Percentiles rank a stretch among this genome's conserved stretches.
These are phyloP conservation scores for Bidens hawaiensis DNA, from an alignment of 140 eudicot species.

Conservation along the genomic window DNA sequence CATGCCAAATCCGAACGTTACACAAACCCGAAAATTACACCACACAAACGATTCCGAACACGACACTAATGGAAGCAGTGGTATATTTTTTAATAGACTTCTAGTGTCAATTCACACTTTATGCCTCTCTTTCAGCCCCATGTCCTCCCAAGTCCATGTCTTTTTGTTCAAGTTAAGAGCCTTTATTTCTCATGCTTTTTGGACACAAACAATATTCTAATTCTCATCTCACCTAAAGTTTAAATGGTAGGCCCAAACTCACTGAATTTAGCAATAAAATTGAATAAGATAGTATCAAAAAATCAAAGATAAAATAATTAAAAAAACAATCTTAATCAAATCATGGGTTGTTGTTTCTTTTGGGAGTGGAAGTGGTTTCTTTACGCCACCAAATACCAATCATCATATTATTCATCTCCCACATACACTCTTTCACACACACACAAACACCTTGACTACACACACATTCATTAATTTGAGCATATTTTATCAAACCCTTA, in stretches of 20 bases:
- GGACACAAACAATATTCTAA: background rate
- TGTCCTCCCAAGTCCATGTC: background rate
- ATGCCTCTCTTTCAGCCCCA: slow-evolving; percentile 3
- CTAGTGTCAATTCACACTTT: slow-evolving; percentile 1
- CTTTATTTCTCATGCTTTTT: background rate
- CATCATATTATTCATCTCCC: slow-evolving; percentile 25
- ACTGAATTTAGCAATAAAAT: slow-evolving; percentile 7
- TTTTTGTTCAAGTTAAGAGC: slow-evolving; percentile 10
- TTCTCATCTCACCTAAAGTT: background rate
- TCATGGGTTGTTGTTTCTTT: slow-evolving; percentile 13
- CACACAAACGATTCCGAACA: background rate
- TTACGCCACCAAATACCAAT: slow-evolving; percentile 28
- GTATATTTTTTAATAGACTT: background rate
- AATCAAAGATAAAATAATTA: slow-evolving; percentile 17
- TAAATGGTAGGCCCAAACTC: slow-evolving; percentile 16
- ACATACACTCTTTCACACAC: slow-evolving; percentile 22
- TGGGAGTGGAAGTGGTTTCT: slow-evolving; percentile 20
- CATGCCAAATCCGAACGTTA: background rate
- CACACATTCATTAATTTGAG: background rate
- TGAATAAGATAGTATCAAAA: slow-evolving; percentile 4
- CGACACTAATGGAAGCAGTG: background rate
- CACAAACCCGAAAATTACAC: background rate
- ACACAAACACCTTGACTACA: slow-evolving; percentile 2
- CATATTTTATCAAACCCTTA: background rate
- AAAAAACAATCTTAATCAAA: slow-evolving; percentile 15